Evolutionary conservation across 2,329 filamentous ascomycete genomes (phyloP).

Genomic region (Rutstroemia sp.): DNA sequence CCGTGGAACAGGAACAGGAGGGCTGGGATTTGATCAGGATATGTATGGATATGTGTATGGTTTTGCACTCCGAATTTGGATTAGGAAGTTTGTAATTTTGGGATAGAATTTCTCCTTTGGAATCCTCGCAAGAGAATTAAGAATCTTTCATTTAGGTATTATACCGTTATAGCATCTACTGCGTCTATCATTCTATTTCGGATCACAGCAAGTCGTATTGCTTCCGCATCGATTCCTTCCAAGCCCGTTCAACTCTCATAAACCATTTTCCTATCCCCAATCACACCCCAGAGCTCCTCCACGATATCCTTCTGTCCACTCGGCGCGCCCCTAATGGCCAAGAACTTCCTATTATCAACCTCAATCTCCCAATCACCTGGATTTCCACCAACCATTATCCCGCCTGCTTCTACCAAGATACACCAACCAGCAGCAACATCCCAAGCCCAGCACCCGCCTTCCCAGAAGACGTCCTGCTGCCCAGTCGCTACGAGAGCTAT

Average conservation of each 20-base stretch:
- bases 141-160: no score
- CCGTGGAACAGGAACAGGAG: no score
- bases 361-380: conserved; percentile 61
- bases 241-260: conserved; percentile 30
- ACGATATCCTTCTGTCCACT: conserved; percentile 53
- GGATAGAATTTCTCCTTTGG: no score
- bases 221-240: not conserved
- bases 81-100: no score
- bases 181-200: not conserved
- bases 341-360: conserved; percentile 52
- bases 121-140: no score
- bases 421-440: conserved; percentile 79
- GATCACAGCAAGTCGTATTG: not conserved
- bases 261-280: conserved; percentile 47
- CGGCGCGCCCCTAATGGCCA: conserved; percentile 54
- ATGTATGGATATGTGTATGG: no score
- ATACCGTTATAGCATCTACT: not conserved
- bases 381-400: conserved; percentile 64
- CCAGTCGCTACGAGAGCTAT: conserved; percentile 66
- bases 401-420: conserved; percentile 67
- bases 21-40: no score
- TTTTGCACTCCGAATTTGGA: no score
- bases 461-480: conserved; percentile 69
- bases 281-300: conserved; percentile 55
- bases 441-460: conserved; percentile 80